These are phyloP conservation scores for Candida mattraensis DNA, from an alignment of 805 yeast species.

Conservation along the genomic window DNA sequence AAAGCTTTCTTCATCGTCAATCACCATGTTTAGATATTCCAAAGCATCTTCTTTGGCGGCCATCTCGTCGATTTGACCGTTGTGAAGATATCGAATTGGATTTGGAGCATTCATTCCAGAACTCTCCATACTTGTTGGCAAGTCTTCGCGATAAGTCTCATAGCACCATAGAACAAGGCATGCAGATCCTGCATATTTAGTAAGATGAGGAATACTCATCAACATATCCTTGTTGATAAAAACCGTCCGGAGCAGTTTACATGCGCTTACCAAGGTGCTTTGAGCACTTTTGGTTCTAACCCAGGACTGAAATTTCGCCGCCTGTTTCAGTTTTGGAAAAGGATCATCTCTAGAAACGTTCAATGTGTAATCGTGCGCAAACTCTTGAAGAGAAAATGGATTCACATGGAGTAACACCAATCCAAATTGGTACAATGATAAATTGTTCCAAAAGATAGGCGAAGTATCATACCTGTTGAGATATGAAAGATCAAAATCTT, in stretches of 20 bases:
- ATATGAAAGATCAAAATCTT: constrained; percentile 4
- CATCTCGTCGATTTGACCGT: constrained; percentile 6
- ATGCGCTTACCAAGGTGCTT: constrained; percentile 26
- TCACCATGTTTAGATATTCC: constrained; percentile 18
- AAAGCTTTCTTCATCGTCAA: constrained; percentile 9
- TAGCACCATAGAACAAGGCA: constrained; percentile 18
- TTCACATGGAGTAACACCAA: constrained; percentile 13
- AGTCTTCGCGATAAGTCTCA: constrained; percentile 18
- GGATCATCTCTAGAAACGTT: constrained; percentile 1
- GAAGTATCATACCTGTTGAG: constrained; percentile 37
- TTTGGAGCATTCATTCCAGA: not conserved
- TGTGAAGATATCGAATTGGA: constrained; percentile 8
- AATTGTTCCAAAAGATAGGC: constrained; percentile 33
- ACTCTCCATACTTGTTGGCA: constrained; percentile 2
- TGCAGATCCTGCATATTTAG: constrained; percentile 14
- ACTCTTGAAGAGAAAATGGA: constrained; percentile 5
- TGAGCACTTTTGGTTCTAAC: constrained; percentile 7
- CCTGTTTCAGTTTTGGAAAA: constrained; percentile 2
- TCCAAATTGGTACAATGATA: constrained; percentile 15
- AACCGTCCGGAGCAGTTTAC: constrained; percentile 29
- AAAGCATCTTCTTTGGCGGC: constrained; percentile 17
- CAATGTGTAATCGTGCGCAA: constrained; percentile 5
- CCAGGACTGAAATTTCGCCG: constrained; percentile 13
- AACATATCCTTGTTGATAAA: constrained; percentile 25
- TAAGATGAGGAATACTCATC: constrained; percentile 26